Base-by-base conservation (phyloP, 805 yeast genomes). In the Nakazawaea sp. region DNA sequence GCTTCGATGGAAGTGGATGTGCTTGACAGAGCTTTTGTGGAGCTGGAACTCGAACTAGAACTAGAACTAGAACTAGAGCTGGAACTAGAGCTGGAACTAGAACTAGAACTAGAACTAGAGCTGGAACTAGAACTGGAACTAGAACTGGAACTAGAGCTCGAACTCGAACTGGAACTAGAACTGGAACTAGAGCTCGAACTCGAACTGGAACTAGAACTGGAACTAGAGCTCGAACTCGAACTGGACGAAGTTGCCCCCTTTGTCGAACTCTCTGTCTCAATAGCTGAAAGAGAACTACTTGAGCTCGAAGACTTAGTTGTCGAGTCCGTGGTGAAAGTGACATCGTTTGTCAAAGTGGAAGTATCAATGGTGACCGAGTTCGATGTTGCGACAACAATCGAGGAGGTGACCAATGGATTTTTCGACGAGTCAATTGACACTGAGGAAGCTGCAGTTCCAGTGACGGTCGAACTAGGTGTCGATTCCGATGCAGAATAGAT, bases 331-430 rank as follows among this genome's bases (percentile, higher is more conserved):
- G 32, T n/a, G 16, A 48, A 25, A 4, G 56, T 50, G 2, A 40
- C 43, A 10, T 27, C 52, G 6, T 40, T 28, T 17, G 56, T 41
- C 36, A 54, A 45, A 4, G 49, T 39, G 1, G 48, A 35, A 8
- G 55, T 40, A 24, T 53, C 42, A 40, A 59, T 54, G n/a, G 58
- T 47, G 10, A 38, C 41, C 3, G 55, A 31, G 36, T 49, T 43
- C 15, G 58, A 44, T 16, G 45, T 44, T 4, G 59, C 36, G 10
- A 56, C 53, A 7, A 47, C 55, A 29, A 29, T 32, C 24, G 53
- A 30, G 12, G 51, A 45, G 5, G 63, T 50, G 27, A 50, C 40
- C 44, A 63, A 49, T 16, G 68, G 68, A 36, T 61, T 44, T 21
- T 37, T 35, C 21, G 40, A 28, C 3, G 61, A 56, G 56, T 50